Percentiles rank a stretch among this genome's conserved stretches.
Evolutionary conservation across 2,329 filamentous ascomycete species (phyloP).

Genomic region (Aspergillus aculeatus): DNA sequence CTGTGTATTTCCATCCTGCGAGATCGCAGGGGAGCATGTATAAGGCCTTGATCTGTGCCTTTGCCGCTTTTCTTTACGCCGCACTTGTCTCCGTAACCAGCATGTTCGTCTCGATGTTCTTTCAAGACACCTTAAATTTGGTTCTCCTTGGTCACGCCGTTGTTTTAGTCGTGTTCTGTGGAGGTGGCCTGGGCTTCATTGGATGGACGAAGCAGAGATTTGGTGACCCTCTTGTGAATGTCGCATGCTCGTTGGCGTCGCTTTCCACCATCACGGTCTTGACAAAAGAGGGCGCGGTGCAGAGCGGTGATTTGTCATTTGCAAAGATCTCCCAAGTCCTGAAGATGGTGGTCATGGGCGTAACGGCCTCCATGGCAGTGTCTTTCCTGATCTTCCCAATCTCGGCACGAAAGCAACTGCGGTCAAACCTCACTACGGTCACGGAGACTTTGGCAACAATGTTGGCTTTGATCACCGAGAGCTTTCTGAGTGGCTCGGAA

Average conservation of each 20-base stretch:
- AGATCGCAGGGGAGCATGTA: conserved; percentile 85
- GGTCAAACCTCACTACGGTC: conserved; percentile 69
- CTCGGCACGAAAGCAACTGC: conserved; percentile 71
- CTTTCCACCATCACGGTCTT: conserved; percentile 86
- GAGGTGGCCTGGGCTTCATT: conserved; percentile 80
- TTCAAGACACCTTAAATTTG: conserved; percentile 65
- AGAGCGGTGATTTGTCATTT: conserved; percentile 76
- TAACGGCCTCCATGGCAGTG: conserved; percentile 67
- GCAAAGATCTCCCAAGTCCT: conserved; percentile 78
- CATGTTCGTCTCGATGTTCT: conserved; percentile 83
- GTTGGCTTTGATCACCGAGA: conserved; percentile 75
- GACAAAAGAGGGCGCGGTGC: conserved; percentile 86
- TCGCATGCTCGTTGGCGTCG: conserved; percentile 80
- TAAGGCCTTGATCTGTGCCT: conserved; percentile 74
- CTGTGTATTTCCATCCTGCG: conserved; percentile 91
- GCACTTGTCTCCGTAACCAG: conserved; percentile 74
- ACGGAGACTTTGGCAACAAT: conserved; percentile 77
- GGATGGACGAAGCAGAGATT: conserved; percentile 83
- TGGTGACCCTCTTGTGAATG: conserved; percentile 76
- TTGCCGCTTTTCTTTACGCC: conserved; percentile 76
- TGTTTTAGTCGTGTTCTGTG: conserved; percentile 79
- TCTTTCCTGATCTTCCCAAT: conserved; percentile 76
- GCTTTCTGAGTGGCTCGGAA: conserved; percentile 80
- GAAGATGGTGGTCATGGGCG: conserved; percentile 80
- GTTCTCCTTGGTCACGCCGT: conserved; percentile 73